A percentile compares a stretch with the other conserved stretches of the same genome.
Conservation (phyloP, 805 yeast genomes). For the Cyberlindnera maritima region DNA sequence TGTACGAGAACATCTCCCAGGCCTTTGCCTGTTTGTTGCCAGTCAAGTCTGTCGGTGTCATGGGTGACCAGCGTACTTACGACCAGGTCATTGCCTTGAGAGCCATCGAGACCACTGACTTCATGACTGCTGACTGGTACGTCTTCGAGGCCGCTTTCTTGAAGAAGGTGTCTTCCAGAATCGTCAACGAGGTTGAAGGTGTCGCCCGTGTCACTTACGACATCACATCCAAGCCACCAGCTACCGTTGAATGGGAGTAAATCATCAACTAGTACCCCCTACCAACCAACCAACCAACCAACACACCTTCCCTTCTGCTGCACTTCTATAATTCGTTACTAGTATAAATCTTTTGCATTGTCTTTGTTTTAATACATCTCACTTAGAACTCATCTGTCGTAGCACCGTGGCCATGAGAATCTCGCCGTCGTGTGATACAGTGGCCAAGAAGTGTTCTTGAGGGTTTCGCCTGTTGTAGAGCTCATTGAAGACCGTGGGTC, state of each 20-base stretch:
- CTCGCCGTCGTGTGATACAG: constrained; percentile 67
- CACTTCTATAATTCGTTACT: neutral
- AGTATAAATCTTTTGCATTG: constrained; percentile 2
- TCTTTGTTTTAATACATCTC: constrained; percentile 4
- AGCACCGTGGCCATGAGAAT: constrained; percentile 54
- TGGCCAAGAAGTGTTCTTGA: constrained; percentile 48
- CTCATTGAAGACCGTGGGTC: constrained; percentile 40
- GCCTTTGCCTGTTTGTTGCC: constrained; percentile 97
- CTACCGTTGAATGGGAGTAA: constrained; percentile 99
- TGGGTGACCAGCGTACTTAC: constrained; percentile 99
- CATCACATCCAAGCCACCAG: constrained; percentile 98
- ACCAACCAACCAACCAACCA: too few relatives aligned
- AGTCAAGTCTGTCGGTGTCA: constrained; percentile 97
- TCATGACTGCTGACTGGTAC: constrained; percentile 99
- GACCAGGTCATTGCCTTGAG: constrained; percentile 99
- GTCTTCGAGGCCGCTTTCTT: constrained; percentile 89
- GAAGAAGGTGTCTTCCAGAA: constrained; percentile 91
- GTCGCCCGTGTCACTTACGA: constrained; percentile 99
- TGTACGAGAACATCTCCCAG: constrained; percentile 90
- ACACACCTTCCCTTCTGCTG: neutral
- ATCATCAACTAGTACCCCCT: too few relatives aligned
- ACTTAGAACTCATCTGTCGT: constrained; percentile 29
- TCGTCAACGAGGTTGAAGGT: constrained; percentile 97
- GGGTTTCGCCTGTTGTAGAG: constrained; percentile 29
- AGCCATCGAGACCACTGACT: constrained; percentile 96